phyloP scores from a whole-genome alignment of 768 basidiomycete species.

The Amanita rimosa region DNA sequence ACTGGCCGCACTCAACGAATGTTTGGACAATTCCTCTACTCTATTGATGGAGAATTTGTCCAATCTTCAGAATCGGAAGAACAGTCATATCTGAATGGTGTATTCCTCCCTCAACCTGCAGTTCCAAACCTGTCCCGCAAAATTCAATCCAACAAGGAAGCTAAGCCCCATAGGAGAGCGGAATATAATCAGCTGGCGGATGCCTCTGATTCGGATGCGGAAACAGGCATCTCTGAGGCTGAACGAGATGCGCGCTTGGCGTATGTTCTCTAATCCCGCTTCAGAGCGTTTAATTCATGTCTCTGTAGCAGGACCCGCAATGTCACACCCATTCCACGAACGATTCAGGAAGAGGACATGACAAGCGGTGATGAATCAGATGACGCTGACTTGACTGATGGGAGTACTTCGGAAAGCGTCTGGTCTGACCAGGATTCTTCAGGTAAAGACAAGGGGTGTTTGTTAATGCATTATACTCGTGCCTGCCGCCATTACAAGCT shows the following conservation, averaged over 20 bases:
- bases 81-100: conserved; percentile 29
- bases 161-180: neutral
- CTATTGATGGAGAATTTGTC: conserved; percentile 1
- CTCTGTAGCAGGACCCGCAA: conserved; percentile 40
- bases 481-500: conserved; percentile 3
- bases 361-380: conserved; percentile 76
- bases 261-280: conserved; percentile 25
- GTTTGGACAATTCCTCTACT: conserved; percentile 19
- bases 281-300: neutral
- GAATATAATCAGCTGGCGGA: conserved; percentile 11
- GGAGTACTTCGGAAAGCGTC: conserved; percentile 32
- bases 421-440: conserved; percentile 28
- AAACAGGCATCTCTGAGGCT: conserved; percentile 49
- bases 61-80: neutral
- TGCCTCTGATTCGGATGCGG: conserved; percentile 56
- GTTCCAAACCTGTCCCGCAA: conserved; percentile 9
- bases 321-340: conserved; percentile 24
- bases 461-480: conserved; percentile 1
- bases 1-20: conserved; percentile 55
- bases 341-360: conserved; percentile 27
- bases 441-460: neutral
- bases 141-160: neutral
- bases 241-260: conserved; percentile 65
- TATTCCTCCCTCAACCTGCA: conserved; percentile 32
- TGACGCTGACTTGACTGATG: conserved; percentile 55